A percentile compares a stretch with the other conserved stretches of the same genome.
phyloP scores from a whole-genome alignment of 2,329 filamentous ascomycete species.

The Xylariaceae sp. region DNA sequence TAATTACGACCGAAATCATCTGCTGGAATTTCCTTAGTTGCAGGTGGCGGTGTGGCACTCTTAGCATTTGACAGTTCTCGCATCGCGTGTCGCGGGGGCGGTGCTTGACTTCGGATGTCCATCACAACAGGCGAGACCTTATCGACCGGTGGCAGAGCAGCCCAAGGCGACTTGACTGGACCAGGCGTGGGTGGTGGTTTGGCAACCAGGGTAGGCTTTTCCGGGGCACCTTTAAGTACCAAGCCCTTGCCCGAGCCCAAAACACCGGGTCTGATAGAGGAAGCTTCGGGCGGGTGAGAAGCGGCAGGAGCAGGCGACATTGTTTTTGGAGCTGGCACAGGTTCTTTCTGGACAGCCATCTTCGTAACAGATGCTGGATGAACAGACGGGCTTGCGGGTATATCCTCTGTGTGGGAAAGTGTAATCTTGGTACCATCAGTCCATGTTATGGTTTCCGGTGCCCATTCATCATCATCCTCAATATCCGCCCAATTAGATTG shows the following conservation, averaged over 20 bases:
- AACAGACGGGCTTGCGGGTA: constrained; percentile 22
- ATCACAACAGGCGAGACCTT: constrained; percentile 65
- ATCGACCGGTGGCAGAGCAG: constrained; percentile 76
- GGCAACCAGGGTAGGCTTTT: constrained; percentile 67
- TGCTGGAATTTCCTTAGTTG: constrained; percentile 77
- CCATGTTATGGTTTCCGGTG: constrained; percentile 80
- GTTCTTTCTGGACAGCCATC: constrained; percentile 37
- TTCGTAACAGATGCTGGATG: constrained; percentile 34
- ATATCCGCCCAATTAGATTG: constrained; percentile 87
- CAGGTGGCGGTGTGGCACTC: constrained; percentile 43
- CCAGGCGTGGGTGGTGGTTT: constrained; percentile 63
- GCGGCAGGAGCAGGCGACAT: constrained; percentile 38
- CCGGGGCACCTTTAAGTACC: constrained; percentile 60
- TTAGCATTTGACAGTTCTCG: constrained; percentile 55
- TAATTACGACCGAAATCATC: constrained; percentile 89
- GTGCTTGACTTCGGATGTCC: constrained; percentile 41
- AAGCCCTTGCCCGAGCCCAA: constrained; percentile 54
- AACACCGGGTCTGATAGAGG: constrained; percentile 40
- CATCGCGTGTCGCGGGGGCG: constrained; percentile 41
- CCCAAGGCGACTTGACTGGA: constrained; percentile 88
- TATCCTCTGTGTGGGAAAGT: constrained; percentile 58
- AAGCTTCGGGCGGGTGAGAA: constrained; percentile 30
- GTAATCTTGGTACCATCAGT: constrained; percentile 82
- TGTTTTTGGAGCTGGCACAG: constrained; percentile 34
- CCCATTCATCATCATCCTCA: constrained; percentile 85